These are phyloP conservation scores for Heliophila coronopifolia DNA, from an alignment of 441 rosid genomes.

Conservation along the genomic window DNA sequence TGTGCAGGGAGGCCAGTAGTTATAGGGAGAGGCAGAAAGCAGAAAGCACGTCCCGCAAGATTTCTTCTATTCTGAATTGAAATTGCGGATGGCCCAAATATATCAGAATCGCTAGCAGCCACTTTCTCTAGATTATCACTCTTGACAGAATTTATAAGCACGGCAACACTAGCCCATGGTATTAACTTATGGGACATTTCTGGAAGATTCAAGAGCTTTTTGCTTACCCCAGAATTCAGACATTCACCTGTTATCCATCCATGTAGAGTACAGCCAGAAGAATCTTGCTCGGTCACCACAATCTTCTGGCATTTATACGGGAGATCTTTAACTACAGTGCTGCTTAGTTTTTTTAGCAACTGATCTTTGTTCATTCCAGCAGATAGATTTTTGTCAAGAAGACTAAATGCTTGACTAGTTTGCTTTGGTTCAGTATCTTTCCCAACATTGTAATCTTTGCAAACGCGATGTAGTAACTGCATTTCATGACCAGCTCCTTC, in stretches of 20 bases:
- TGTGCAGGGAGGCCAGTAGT: slow-evolving; percentile 90
- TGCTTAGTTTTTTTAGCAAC: slow-evolving; percentile 66
- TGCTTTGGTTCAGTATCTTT: slow-evolving; percentile 46
- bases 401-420: slow-evolving; percentile 47
- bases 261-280: slow-evolving; percentile 56
- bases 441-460: slow-evolving; percentile 51
- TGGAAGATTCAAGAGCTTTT: slow-evolving; percentile 34
- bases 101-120: slow-evolving; percentile 33
- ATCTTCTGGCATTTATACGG: slow-evolving; percentile 76
- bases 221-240: slow-evolving; percentile 50
- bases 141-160: slow-evolving; percentile 63
- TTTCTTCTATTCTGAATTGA: slow-evolving; percentile 43
- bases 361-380: slow-evolving; percentile 76
- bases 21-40: slow-evolving; percentile 90
- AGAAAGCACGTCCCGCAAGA: slow-evolving; percentile 94
- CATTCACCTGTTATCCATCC: slow-evolving; percentile 94
- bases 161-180: slow-evolving; percentile 99
- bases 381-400: slow-evolving; percentile 49
- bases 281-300: slow-evolving; percentile 74
- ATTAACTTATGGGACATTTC: slow-evolving; percentile 66
- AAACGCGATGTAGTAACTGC: slow-evolving; percentile 77
- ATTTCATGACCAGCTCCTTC: slow-evolving; percentile 76
- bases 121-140: slow-evolving; percentile 26
- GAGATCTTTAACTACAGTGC: slow-evolving; percentile 45
- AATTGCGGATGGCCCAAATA: slow-evolving; percentile 49